Evolutionary conservation across 257 asterid genomes (phyloP).

Genomic region (Nicotiana knightiana): DNA sequence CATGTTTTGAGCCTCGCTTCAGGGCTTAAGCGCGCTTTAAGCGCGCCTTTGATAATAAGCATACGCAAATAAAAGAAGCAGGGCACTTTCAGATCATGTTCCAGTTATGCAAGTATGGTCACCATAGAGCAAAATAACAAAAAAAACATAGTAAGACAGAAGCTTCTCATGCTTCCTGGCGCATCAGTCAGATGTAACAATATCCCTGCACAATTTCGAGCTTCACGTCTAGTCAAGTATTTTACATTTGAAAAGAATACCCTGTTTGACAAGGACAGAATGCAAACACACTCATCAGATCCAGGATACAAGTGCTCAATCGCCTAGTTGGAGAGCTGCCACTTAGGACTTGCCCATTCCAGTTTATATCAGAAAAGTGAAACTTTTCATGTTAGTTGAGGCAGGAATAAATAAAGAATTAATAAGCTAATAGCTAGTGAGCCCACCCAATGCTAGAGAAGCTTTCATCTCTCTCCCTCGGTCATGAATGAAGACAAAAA

Average conservation of each 20-base stretch:
- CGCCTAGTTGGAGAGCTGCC: background rate
- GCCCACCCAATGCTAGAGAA: background rate
- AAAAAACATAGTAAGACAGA: background rate
- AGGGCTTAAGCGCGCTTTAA: no score
- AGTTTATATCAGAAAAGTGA: background rate
- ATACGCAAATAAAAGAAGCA: background rate
- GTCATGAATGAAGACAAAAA: background rate
- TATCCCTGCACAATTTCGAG: background rate
- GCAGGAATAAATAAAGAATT: background rate
- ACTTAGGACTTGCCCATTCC: background rate
- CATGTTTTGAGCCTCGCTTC: no score
- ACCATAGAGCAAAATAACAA: conserved; percentile 2
- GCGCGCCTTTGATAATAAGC: no score
- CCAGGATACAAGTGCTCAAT: background rate
- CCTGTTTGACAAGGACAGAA: background rate
- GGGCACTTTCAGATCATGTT: background rate
- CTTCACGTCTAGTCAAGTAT: background rate
- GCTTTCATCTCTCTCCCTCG: background rate
- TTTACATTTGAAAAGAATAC: background rate
- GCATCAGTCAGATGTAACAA: background rate
- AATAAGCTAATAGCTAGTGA: background rate
- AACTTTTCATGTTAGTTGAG: background rate
- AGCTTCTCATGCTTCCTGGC: background rate
- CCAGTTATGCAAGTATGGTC: background rate
- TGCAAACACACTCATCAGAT: background rate